Base-by-base conservation (phyloP, 768 basidiomycete species). In the Lyophyllum shimeji region DNA sequence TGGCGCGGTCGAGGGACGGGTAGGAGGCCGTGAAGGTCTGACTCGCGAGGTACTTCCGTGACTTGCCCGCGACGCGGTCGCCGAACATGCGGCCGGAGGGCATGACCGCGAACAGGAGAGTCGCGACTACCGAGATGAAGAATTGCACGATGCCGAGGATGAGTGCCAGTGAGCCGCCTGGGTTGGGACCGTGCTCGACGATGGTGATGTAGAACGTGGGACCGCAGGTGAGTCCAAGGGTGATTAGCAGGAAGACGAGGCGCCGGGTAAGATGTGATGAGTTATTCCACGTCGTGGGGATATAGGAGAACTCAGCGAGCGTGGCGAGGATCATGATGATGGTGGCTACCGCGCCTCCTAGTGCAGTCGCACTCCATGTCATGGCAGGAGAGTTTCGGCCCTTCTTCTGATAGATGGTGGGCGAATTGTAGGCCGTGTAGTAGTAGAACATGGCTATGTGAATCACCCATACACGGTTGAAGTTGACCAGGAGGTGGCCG, bases 81-180 rank as follows among this genome's bases (percentile, higher is more conserved):
- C 97, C 97, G 67, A 99, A 99, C 94, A 98, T 98, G 18, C 96
- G 86, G 0, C 95, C 97, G 0, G 95, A 97, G 0, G 97, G 97
- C 74, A 99, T 84, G 67, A 93, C 80, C 23, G 92, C 84, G 69
- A 98, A 98, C 7, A 95, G 79, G 50, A 95, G 75, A 1, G 93
- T 93, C 7, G 89, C 92, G 52, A 86, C 73, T 48, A 93, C 87
- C 23, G 95, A 91, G 56, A 98, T 92, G 76, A 87, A 93, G 76
- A 98, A 98, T 65, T 99, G 96, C 7, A 96, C 92, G 62, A 98
- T 93, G 61, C 93, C 93, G 64, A 98, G 83, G 73, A 98, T 98
- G 65, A 93, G 83, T 2, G 97, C 81, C 15, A 96, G 77, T 17
- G 84, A 82, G 17, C 89, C 87, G 11, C 83, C 79, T 15, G 82